Evolutionary conservation across 2,329 filamentous ascomycete genomes (phyloP).

Genomic region (Gremmenia infestans): DNA sequence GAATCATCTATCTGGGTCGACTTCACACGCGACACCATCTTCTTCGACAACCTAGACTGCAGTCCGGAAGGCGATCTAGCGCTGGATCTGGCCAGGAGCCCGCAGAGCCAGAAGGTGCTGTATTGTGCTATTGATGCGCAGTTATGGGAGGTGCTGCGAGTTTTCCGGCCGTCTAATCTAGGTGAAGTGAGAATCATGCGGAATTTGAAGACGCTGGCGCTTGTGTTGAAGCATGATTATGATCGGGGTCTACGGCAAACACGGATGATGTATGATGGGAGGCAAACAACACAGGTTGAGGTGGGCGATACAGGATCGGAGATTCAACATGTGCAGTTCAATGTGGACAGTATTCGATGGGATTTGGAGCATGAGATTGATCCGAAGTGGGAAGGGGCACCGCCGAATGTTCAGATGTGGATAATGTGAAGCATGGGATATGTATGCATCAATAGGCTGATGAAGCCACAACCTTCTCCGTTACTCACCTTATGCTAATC

Average conservation of each 20-base stretch:
- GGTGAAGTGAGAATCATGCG: slow-evolving; percentile 22
- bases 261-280: slow-evolving; percentile 7
- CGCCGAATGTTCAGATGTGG: slow-evolving; percentile 25
- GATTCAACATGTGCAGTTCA: slow-evolving; percentile 20
- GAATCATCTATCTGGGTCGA: slow-evolving; percentile 23
- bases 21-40: slow-evolving; percentile 24
- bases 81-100: slow-evolving; percentile 21
- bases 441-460: background rate
- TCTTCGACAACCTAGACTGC: slow-evolving; percentile 27
- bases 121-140: slow-evolving; percentile 22
- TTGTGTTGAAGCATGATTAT: slow-evolving; percentile 21
- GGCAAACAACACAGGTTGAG: slow-evolving; percentile 8
- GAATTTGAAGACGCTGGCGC: slow-evolving; percentile 20
- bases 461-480: background rate
- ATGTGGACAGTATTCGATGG: slow-evolving; percentile 18
- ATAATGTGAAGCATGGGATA: slow-evolving; percentile 14
- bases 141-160: slow-evolving; percentile 26
- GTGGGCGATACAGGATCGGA: slow-evolving; percentile 12
- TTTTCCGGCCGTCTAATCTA: slow-evolving; percentile 20
- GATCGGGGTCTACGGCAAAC: slow-evolving; percentile 5
- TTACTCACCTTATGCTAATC: background rate
- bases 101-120: slow-evolving; percentile 18
- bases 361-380: slow-evolving; percentile 17
- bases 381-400: slow-evolving; percentile 7
- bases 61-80: slow-evolving; percentile 24